Conservation (phyloP, 768 basidiomycete genomes). For the Serendipita sp. region DNA sequence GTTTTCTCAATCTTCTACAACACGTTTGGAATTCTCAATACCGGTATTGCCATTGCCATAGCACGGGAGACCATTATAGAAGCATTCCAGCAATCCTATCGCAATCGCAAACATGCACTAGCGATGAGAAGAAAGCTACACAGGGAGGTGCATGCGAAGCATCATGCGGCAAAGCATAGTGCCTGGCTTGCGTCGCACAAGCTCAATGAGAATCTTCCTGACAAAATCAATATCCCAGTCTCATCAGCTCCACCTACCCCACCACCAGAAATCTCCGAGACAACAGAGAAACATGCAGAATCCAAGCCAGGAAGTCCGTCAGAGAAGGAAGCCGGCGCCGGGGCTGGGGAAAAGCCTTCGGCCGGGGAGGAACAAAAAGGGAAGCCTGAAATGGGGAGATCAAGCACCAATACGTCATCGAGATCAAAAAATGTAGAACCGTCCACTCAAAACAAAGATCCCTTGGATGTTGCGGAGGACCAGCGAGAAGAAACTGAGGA, state of each 20-base stretch:
- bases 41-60: conserved; percentile 46
- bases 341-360: background rate
- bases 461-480: background rate
- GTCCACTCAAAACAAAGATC: background rate
- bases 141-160: conserved; percentile 12
- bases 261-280: conserved; percentile 11
- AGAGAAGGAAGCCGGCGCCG: background rate
- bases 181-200: conserved; percentile 16
- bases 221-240: conserved; percentile 28
- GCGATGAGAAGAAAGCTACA: conserved; percentile 28
- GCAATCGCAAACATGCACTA: conserved; percentile 33
- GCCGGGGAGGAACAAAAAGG: background rate
- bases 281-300: conserved; percentile 5
- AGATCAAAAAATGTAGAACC: conserved; percentile 8
- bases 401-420: conserved; percentile 10
- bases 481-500: background rate
- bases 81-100: conserved; percentile 48
- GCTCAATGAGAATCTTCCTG: conserved; percentile 35
- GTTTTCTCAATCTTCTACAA: conserved; percentile 34
- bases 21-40: conserved; percentile 41
- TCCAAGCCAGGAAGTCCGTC: background rate
- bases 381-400: no score
- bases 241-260: conserved; percentile 28
- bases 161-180: conserved; percentile 11
- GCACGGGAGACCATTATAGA: conserved; percentile 60